These are phyloP conservation scores for Amanita phalloides DNA, from an alignment of 768 basidiomycete species.

Conservation along the genomic window DNA sequence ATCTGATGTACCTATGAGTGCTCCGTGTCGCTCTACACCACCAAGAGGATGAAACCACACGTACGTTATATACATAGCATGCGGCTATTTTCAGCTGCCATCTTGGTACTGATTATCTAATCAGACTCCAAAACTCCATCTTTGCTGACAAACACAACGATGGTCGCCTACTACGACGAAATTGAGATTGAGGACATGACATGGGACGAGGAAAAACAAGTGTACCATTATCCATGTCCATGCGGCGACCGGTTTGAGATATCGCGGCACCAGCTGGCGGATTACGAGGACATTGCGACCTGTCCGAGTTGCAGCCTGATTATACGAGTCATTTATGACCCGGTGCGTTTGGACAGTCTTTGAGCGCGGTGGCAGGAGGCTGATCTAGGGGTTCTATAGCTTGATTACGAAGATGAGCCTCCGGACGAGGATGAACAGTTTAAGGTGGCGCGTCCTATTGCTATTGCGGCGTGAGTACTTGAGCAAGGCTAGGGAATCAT, in stretches of 20 bases:
- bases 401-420: conserved; percentile 79
- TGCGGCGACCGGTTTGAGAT: conserved; percentile 99
- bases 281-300: conserved; percentile 90
- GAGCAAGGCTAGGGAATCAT: background rate
- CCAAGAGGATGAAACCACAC: too few species aligned
- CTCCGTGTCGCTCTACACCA: too few species aligned
- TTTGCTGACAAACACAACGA: conserved; percentile 17
- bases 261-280: conserved; percentile 67
- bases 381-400: conserved; percentile 26
- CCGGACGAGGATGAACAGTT: conserved; percentile 36
- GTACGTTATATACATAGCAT: background rate
- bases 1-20: too few species aligned
- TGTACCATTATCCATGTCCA: conserved; percentile 95
- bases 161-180: conserved; percentile 92
- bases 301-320: conserved; percentile 95
- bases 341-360: conserved; percentile 42
- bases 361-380: conserved; percentile 7
- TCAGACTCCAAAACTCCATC: background rate
- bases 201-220: conserved; percentile 73
- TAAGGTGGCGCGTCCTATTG: conserved; percentile 20
- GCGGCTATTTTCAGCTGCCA: background rate
- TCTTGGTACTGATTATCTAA: background rate
- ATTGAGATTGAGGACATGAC: conserved; percentile 95
- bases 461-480: conserved; percentile 15
- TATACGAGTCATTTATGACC: conserved; percentile 89